These are phyloP conservation scores for Penicillium sp. DNA, from an alignment of 2,329 filamentous ascomycete species.

Conservation along the genomic window DNA sequence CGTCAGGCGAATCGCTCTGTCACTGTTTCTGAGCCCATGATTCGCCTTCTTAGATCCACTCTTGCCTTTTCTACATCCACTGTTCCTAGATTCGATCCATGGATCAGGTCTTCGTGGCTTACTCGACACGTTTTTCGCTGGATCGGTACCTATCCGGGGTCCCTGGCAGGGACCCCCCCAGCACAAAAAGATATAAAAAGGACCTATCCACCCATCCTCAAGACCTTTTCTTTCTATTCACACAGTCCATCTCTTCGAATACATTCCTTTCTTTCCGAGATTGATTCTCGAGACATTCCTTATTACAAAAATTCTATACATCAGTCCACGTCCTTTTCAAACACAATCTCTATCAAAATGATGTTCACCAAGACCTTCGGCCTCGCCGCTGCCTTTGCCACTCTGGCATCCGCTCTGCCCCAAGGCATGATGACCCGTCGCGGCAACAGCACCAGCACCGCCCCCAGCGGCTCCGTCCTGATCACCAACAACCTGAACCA, in stretches of 20 bases:
- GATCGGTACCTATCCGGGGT: conserved; percentile 18
- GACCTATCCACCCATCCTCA: conserved; percentile 5
- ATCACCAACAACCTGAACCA: conserved; percentile 39
- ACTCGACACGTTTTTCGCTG: conserved; percentile 14
- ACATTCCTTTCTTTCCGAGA: conserved; percentile 22
- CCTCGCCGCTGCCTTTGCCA: conserved; percentile 30
- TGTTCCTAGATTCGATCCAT: conserved; percentile 16
- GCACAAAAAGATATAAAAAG: conserved; percentile 22
- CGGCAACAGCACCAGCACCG: conserved; percentile 13
- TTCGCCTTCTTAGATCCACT: conserved; percentile 16
- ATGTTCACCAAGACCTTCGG: conserved; percentile 38
- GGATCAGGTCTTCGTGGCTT: conserved; percentile 15
- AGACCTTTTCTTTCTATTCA: conserved; percentile 4
- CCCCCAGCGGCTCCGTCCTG: conserved; percentile 28
- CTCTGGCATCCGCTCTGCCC: conserved; percentile 31
- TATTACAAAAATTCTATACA: conserved; percentile 9
- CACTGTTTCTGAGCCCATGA: conserved; percentile 4
- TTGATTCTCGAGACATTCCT: conserved; percentile 24
- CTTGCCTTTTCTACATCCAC: conserved; percentile 17
- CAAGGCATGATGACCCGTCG: conserved; percentile 25
- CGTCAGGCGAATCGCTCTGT: conserved; percentile 1
- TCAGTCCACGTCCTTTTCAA: not conserved
- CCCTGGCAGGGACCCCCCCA: not conserved
- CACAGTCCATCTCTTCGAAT: conserved; percentile 10
- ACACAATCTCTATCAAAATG: conserved; percentile 23